These are phyloP conservation scores for Termitomyces titanicus DNA, from an alignment of 768 basidiomycete species.

Conservation along the genomic window DNA sequence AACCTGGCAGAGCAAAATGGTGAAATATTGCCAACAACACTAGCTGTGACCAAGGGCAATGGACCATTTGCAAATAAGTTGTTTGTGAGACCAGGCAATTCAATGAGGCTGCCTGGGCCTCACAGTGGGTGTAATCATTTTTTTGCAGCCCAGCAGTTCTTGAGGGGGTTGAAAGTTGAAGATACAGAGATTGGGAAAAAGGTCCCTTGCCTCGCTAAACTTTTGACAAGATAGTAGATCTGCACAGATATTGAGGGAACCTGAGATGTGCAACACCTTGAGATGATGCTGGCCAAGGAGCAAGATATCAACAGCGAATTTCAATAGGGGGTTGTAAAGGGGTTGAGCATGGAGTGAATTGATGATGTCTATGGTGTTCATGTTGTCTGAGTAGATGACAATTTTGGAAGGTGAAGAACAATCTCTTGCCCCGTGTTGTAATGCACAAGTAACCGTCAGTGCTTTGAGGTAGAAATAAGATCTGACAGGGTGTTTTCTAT, in stretches of 20 bases:
- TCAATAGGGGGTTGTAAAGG: constrained; percentile 17
- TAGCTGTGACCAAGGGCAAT: constrained; percentile 7
- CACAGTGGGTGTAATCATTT: neutral
- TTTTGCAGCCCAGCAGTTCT: constrained; percentile 1
- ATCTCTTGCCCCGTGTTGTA: too few relatives aligned
- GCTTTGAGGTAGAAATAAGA: constrained; percentile 24
- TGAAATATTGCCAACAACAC: too few relatives aligned
- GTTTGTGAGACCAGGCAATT: constrained; percentile 20
- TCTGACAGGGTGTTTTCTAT: neutral
- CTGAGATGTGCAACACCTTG: neutral
- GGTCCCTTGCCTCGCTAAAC: neutral
- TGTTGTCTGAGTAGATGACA: constrained; percentile 19
- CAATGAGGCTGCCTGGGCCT: neutral
- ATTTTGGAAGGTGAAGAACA: neutral
- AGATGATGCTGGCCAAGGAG: neutral
- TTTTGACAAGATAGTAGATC: neutral
- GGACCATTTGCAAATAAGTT: constrained; percentile 8
- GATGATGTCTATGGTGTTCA: constrained; percentile 19
- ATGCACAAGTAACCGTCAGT: constrained; percentile 9
- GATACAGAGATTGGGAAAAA: neutral
- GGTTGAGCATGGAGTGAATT: constrained; percentile 6
- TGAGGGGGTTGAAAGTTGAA: neutral
- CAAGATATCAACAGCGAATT: constrained; percentile 11
- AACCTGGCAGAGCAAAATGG: too few relatives aligned
- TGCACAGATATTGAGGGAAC: neutral